Conservation (phyloP, 208 protist genomes). For the Trypanosoma lewisi region DNA sequence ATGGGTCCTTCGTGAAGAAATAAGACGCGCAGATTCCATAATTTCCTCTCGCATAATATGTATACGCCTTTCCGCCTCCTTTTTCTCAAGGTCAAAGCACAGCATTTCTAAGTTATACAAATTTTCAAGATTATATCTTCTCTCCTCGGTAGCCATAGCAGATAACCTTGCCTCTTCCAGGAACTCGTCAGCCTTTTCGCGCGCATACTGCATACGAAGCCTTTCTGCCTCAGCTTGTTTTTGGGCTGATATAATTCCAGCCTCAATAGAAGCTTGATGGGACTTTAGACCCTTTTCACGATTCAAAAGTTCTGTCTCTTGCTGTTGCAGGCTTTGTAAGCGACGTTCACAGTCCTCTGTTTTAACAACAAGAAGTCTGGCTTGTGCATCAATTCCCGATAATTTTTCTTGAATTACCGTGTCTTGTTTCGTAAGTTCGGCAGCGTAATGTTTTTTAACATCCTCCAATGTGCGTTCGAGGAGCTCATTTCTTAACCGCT, state of each 20-base stretch:
- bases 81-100: constrained; percentile 24
- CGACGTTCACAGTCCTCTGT: constrained; percentile 25
- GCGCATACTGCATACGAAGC: constrained; percentile 16
- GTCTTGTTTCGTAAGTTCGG: constrained; percentile 13
- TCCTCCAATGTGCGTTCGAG: constrained; percentile 13
- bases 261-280: constrained; percentile 23
- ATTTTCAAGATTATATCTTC: constrained; percentile 16
- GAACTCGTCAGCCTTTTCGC: constrained; percentile 19
- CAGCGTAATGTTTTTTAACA: constrained; percentile 11
- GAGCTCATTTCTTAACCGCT: constrained; percentile 14
- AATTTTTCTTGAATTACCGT: constrained; percentile 11
- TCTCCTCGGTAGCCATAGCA: neutral
- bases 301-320: constrained; percentile 18
- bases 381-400: constrained; percentile 8
- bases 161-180: constrained; percentile 13
- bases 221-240: constrained; percentile 24
- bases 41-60: constrained; percentile 23
- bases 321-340: constrained; percentile 9
- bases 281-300: constrained; percentile 12
- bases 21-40: neutral
- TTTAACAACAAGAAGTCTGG: constrained; percentile 8
- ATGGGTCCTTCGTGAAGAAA: constrained; percentile 20
- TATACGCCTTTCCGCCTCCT: constrained; percentile 18
- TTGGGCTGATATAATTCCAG: constrained; percentile 17
- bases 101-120: constrained; percentile 18